A percentile compares a stretch with the other conserved stretches of the same genome.
Evolutionary conservation across 163 green algal genomes (phyloP).

Genomic region (Prototheca cutis): DNA sequence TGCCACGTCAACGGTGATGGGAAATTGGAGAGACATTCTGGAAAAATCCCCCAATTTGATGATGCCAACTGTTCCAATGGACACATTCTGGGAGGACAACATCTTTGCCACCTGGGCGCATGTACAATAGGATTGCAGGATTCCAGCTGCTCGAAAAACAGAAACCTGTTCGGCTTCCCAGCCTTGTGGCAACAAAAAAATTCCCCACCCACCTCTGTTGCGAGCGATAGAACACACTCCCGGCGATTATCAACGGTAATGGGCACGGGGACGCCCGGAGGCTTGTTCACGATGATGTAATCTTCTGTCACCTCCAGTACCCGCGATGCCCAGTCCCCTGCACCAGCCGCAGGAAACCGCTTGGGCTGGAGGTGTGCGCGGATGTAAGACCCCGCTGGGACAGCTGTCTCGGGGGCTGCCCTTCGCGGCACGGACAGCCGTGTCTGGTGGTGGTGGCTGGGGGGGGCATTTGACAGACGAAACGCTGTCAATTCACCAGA

Average conservation of each 20-base stretch:
- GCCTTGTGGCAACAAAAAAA: slow-evolving; percentile 11
- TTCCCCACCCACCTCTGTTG: slow-evolving; percentile 19
- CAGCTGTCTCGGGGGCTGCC: not conserved
- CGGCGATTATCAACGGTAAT: slow-evolving; percentile 64
- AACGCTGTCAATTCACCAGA: too few species aligned
- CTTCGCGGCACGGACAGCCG: slow-evolving; percentile 13
- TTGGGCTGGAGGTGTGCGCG: slow-evolving; percentile 64
- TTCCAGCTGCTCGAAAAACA: too few species aligned
- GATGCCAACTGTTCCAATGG: too few species aligned
- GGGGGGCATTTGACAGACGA: not conserved
- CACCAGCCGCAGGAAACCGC: slow-evolving; percentile 49
- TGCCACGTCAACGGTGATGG: not conserved
- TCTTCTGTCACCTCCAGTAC: slow-evolving; percentile 30
- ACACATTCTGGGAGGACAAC: too few species aligned
- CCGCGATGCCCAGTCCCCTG: slow-evolving; percentile 31
- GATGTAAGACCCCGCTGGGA: slow-evolving; percentile 39
- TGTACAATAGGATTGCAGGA: too few species aligned
- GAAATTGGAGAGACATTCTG: not conserved
- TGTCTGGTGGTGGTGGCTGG: not conserved
- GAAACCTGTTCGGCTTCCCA: slow-evolving; percentile 14
- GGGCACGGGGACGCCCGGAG: slow-evolving; percentile 49
- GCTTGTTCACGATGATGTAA: slow-evolving; percentile 65
- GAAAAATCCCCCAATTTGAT: not conserved
- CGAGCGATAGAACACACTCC: slow-evolving; percentile 38
- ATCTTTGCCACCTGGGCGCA: too few species aligned